Conservation (phyloP, 2,329 filamentous ascomycete genomes). For the Beauveria bassiana region DNA sequence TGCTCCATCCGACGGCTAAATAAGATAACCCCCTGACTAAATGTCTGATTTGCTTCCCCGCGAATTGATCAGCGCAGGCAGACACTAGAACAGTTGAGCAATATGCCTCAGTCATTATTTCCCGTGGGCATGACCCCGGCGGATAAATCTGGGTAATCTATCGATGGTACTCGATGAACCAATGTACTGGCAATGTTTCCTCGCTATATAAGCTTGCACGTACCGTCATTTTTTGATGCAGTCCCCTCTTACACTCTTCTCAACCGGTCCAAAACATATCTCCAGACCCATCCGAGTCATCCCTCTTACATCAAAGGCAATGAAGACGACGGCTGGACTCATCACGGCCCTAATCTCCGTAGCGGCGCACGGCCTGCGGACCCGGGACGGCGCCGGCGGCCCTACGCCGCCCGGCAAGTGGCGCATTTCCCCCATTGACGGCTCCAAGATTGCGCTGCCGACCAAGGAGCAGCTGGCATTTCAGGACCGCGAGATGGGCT, state of each 20-base stretch:
- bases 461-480: slow-evolving; percentile 19
- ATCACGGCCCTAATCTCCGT: neutral
- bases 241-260: neutral
- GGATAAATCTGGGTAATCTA: neutral
- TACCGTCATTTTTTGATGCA: neutral
- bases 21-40: too few species aligned
- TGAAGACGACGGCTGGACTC: neutral
- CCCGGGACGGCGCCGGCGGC: neutral
- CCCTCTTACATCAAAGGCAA: neutral
- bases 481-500: slow-evolving; percentile 20
- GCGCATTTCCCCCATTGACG: slow-evolving; percentile 20
- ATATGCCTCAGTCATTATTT: neutral
- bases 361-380: neutral
- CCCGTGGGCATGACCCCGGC: neutral
- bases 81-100: neutral
- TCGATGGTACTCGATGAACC: neutral
- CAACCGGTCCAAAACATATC: neutral
- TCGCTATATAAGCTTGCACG: neutral
- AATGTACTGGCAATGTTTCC: neutral
- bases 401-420: neutral
- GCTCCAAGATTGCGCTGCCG: slow-evolving; percentile 20
- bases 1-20: neutral
- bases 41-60: too few species aligned
- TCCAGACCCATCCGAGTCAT: too few species aligned
- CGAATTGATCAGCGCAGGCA: too few species aligned